Conservation (phyloP, 2,329 filamentous ascomycete genomes). For the Microsporum ferrugineum region DNA sequence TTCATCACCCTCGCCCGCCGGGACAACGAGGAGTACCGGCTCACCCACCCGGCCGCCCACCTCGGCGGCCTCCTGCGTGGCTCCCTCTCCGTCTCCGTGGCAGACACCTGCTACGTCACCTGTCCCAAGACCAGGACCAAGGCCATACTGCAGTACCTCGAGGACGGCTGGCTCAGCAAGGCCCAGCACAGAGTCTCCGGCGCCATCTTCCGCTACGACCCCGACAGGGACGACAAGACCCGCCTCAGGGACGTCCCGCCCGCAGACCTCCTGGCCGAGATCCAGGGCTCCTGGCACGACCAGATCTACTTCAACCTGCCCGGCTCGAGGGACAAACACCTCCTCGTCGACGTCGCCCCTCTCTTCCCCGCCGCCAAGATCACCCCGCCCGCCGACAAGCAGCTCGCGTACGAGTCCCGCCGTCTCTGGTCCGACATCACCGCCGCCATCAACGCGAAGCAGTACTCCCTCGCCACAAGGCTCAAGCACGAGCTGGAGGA, state of each 20-base stretch:
- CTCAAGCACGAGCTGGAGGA: slow-evolving; percentile 90
- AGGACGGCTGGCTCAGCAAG: slow-evolving; percentile 89
- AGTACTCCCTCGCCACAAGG: slow-evolving; percentile 71
- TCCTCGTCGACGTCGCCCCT: slow-evolving; percentile 80
- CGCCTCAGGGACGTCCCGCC: slow-evolving; percentile 79
- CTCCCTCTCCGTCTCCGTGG: slow-evolving; percentile 77
- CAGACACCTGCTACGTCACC: slow-evolving; percentile 76
- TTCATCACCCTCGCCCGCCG: slow-evolving; percentile 76
- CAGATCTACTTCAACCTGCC: slow-evolving; percentile 50
- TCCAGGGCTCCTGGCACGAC: slow-evolving; percentile 78
- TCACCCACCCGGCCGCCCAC: slow-evolving; percentile 89
- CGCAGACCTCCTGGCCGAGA: slow-evolving; percentile 66
- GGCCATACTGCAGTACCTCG: slow-evolving; percentile 81
- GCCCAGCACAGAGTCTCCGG: slow-evolving; percentile 86
- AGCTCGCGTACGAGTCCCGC: slow-evolving; percentile 81
- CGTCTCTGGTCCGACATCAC: slow-evolving; percentile 83
- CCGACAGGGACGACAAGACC: slow-evolving; percentile 67
- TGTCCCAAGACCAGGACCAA: slow-evolving; percentile 87
- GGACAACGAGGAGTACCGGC: slow-evolving; percentile 81
- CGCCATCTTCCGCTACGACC: slow-evolving; percentile 81
- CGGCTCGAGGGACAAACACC: slow-evolving; percentile 43
- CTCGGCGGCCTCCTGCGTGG: slow-evolving; percentile 79
- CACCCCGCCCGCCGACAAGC: slow-evolving; percentile 62
- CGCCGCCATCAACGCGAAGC: slow-evolving; percentile 68
- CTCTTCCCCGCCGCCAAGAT: slow-evolving; percentile 68